phyloP scores from a whole-genome alignment of 1,284 basidiomycete species.

The Pseudozyma thailandica region DNA sequence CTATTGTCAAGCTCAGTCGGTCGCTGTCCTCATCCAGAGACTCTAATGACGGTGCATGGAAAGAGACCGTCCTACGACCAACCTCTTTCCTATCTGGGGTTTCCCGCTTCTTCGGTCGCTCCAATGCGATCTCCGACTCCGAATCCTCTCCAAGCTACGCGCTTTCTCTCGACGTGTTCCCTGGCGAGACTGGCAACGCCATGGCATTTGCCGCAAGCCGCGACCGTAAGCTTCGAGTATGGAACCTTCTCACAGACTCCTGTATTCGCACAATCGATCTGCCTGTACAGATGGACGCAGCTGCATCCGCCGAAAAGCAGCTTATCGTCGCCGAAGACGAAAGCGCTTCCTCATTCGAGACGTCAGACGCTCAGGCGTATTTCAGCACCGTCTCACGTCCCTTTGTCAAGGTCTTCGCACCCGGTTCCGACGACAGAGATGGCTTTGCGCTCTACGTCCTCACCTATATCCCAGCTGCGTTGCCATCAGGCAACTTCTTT shows the following conservation, averaged over 20 bases:
- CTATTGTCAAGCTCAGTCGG: slow-evolving; percentile 56
- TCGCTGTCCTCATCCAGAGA: slow-evolving; percentile 16
- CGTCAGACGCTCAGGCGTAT: slow-evolving; percentile 29
- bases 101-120: slow-evolving; percentile 57
- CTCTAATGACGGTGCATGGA: slow-evolving; percentile 46
- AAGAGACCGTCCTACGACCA: slow-evolving; percentile 51
- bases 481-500: slow-evolving; percentile 55
- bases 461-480: slow-evolving; percentile 58
- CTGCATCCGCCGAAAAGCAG: slow-evolving; percentile 24
- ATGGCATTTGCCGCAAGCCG: slow-evolving; percentile 58
- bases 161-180: slow-evolving; percentile 49
- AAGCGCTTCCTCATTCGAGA: neutral
- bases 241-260: slow-evolving; percentile 61
- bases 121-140: slow-evolving; percentile 34
- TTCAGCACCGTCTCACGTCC: slow-evolving; percentile 45
- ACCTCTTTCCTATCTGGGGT: slow-evolving; percentile 59
- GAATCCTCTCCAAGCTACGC: slow-evolving; percentile 48
- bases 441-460: slow-evolving; percentile 52
- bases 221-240: slow-evolving; percentile 64
- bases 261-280: slow-evolving; percentile 62
- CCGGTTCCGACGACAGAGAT: slow-evolving; percentile 35
- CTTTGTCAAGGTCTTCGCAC: slow-evolving; percentile 46
- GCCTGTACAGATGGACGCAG: slow-evolving; percentile 36
- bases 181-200: slow-evolving; percentile 37
- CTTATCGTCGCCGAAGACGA: slow-evolving; percentile 34